Percentiles rank a stretch among this genome's conserved stretches.
Evolutionary conservation across 208 protist genomes (phyloP).

Genomic region (Leishmania tropica): DNA sequence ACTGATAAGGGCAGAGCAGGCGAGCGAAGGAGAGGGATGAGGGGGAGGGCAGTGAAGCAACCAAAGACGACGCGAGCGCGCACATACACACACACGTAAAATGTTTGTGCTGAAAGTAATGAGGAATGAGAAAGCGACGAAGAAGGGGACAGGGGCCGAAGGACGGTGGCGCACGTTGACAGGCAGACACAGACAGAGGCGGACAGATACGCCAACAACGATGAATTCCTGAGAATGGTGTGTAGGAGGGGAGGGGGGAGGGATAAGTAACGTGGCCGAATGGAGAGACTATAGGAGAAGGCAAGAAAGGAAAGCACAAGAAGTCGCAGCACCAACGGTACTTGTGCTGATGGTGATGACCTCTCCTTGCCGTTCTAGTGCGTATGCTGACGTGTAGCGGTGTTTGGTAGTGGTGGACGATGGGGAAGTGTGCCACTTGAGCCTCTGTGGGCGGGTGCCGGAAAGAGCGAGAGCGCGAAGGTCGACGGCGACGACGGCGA

Average conservation of each 20-base stretch:
- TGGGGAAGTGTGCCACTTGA: too few species aligned
- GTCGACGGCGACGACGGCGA: neutral
- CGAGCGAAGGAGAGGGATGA: neutral
- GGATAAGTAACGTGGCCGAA: neutral
- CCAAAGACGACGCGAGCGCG: too few species aligned
- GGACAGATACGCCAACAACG: too few species aligned
- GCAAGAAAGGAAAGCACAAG: neutral
- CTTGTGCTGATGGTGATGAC: too few species aligned
- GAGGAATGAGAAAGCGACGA: neutral
- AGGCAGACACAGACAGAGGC: neutral
- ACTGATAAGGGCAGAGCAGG: neutral
- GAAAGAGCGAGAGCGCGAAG: neutral
- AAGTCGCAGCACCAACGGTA: neutral
- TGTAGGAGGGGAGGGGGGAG: neutral
- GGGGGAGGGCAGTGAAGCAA: neutral
- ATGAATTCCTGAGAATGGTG: neutral
- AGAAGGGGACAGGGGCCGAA: neutral
- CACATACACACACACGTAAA: neutral
- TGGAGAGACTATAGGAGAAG: slow-evolving; percentile 8
- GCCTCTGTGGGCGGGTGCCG: neutral
- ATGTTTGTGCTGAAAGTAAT: neutral
- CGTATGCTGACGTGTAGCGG: too few species aligned
- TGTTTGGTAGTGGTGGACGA: neutral
- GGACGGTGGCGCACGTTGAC: neutral
- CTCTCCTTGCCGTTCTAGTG: too few species aligned